A percentile compares a stretch with the other conserved stretches of the same genome.
Conservation (phyloP, 805 yeast species). For the Candida pseudoglaebosa region DNA sequence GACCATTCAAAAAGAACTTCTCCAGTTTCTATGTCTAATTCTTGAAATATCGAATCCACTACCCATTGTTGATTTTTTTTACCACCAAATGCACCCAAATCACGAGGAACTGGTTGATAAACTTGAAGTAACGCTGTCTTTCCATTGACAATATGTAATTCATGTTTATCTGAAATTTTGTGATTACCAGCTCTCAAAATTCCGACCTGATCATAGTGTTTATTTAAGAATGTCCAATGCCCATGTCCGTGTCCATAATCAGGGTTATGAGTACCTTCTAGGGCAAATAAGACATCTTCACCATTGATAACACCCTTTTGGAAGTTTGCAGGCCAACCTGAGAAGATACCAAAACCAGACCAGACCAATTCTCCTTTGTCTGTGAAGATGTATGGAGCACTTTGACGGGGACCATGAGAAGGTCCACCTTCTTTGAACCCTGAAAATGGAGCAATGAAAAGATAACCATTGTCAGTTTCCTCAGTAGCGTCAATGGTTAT, state of each 20-base stretch:
- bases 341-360: slow-evolving; percentile 31
- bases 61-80: slow-evolving; percentile 28
- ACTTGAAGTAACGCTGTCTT: slow-evolving; percentile 27
- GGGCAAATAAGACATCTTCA: slow-evolving; percentile 24
- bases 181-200: slow-evolving; percentile 34
- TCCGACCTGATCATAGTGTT: slow-evolving; percentile 24
- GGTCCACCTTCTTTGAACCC: slow-evolving; percentile 15
- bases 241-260: slow-evolving; percentile 23
- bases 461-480: neutral
- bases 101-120: slow-evolving; percentile 28
- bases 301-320: slow-evolving; percentile 23
- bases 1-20: slow-evolving; percentile 33
- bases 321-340: slow-evolving; percentile 29
- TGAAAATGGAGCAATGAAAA: slow-evolving; percentile 1
- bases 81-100: slow-evolving; percentile 24
- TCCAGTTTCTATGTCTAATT: slow-evolving; percentile 31
- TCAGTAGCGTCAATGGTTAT: neutral
- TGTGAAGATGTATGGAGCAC: slow-evolving; percentile 32
- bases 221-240: slow-evolving; percentile 27
- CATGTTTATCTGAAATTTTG: slow-evolving; percentile 31
- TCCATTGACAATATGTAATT: slow-evolving; percentile 28
- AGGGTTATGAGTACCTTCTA: slow-evolving; percentile 34
- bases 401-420: slow-evolving; percentile 24
- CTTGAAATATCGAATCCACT: slow-evolving; percentile 32
- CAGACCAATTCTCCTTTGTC: slow-evolving; percentile 34